Percentiles rank a stretch among this genome's conserved stretches.
Conservation (phyloP, 495 filamentous ascomycete genomes). For the Penicillium subrubescens region DNA sequence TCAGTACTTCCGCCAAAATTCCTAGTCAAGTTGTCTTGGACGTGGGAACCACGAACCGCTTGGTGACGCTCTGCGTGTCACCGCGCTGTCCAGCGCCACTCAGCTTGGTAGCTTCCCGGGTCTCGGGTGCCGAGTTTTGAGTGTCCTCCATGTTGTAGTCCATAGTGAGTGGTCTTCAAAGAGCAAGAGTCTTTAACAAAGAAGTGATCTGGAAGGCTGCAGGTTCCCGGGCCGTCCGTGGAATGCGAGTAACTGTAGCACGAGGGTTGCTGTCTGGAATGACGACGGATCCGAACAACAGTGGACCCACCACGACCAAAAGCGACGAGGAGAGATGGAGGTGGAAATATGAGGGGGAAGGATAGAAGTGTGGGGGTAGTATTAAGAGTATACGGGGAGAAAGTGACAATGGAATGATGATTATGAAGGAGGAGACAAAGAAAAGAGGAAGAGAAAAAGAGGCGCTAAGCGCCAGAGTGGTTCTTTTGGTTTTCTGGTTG, state of each 20-base stretch:
- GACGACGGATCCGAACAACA: constrained; percentile 41
- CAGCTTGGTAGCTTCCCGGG: constrained; percentile 60
- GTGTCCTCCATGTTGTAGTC: constrained; percentile 70
- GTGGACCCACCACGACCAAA: constrained; percentile 31
- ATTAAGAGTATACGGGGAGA: neutral
- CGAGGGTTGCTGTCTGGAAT: constrained; percentile 46
- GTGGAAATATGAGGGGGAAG: neutral
- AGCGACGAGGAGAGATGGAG: constrained; percentile 15
- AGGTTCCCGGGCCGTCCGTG: constrained; percentile 22
- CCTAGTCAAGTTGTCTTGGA: neutral
- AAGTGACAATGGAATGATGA: neutral
- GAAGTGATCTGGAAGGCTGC: constrained; percentile 18
- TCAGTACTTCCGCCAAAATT: constrained; percentile 4
- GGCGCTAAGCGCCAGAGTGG: neutral
- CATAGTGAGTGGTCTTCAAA: constrained; percentile 41
- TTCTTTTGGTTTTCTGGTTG: neutral
- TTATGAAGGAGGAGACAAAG: neutral
- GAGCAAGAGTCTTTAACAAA: neutral
- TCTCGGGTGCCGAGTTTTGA: constrained; percentile 70
- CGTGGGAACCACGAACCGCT: constrained; percentile 57
- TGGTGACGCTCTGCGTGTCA: constrained; percentile 75
- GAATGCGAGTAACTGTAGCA: constrained; percentile 36
- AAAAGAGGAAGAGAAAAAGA: constrained; percentile 10
- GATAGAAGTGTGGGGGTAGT: neutral
- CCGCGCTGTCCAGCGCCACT: constrained; percentile 54